Evolutionary conservation across 2,329 filamentous ascomycete genomes (phyloP), one percentile per base, ranked within the genome.

Genomic region (Aureobasidium namibiae): DNA sequence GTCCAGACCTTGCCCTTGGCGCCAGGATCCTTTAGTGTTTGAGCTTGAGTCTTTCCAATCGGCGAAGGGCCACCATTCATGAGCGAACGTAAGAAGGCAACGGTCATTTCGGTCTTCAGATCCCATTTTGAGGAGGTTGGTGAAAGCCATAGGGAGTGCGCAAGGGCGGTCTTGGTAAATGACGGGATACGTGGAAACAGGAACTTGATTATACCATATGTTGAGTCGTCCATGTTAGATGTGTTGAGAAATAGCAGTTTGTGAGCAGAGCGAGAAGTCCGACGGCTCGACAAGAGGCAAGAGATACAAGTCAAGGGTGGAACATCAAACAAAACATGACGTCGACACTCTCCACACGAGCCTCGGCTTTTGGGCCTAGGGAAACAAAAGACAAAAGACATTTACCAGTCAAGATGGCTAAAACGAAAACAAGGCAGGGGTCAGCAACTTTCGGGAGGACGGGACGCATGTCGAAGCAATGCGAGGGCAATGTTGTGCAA

Each of bases 1-100:
- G 95, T 79, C 92, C 92, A 96, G 64, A 94, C 84, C 45, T 82
- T 82, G 3, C 90, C 90, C 69, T 89, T 91, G 68, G 95, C 77
- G 0, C 83, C 84, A 0, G 81, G 81, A 57, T 88, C 87, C 60
- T 78, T 82, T 45, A 82, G 74, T 1, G 82, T 81, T n/a, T 82
- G 66, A 42, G 74, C 76, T 72, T 96, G 92, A 7, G 81, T 74
- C 61, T 83, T 80, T 0, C 80, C 76, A 24, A 95, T 73, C 26
- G 83, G 77, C 11, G 66, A 69, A 0, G 78, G 76, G 16, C 73
- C 74, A 3, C 76, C 73, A 14, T 71, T 69, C 54, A 90, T 70
- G 58, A 90, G 76, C 0, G 82, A 82, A 21, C 89, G 86, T n/a
- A 96, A 71, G 16, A 94, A 75, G 26, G 83, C 81, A 59, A 96